Evolutionary conservation across 179 eudicot genomes (phyloP), one percentile per base, ranked within the genome.

Genomic region (Camellia oleifera): DNA sequence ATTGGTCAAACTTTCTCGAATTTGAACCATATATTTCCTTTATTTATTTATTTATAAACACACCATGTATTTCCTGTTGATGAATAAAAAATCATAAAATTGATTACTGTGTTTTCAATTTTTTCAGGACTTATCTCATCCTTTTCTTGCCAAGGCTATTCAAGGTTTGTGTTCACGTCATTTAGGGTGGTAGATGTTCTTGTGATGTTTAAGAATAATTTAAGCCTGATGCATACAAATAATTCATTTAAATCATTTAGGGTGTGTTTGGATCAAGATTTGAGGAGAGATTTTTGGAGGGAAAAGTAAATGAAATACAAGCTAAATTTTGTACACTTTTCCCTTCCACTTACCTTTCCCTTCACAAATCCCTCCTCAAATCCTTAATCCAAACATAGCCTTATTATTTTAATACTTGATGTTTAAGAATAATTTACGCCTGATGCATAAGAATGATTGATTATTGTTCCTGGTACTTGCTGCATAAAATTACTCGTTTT

Each of bases 61-160:
- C 40, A 32, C 40, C 40, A 1, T 68, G 45, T n/a, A 68, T 68
- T 15, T 44, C 44, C 46, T 40, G 44, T 5, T 42, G 46, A 42
- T 68, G n/a, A 64, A 44, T 12, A 40, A 44, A 67, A 67, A 66
- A 66, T 44, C 17, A 44, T 18, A 40, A 68, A 68, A 68, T 53
- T 74, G 40, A 76, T 79, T 68, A 70, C 72, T 74, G 13, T 69
- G 68, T 69, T 85, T 61, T 72, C 77, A 74, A 8, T 52, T 72
- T 83, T 57, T 65, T 78, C 92, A 97, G 99, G 86, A 97, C 82
- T 83, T 97, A 68, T 81, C 92, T 26, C 88, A 97, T 77, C 97
- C 97, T 58, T 82, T 84, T 78, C 95, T 97, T 63, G 85, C 78
- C 68, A 94, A 91, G 63, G 97, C 99, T 74, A 78, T 97, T 64